Percentiles rank a stretch among this genome's conserved stretches.
Conservation (phyloP, 2,329 filamentous ascomycete genomes). For the Fusarium stilboides region DNA sequence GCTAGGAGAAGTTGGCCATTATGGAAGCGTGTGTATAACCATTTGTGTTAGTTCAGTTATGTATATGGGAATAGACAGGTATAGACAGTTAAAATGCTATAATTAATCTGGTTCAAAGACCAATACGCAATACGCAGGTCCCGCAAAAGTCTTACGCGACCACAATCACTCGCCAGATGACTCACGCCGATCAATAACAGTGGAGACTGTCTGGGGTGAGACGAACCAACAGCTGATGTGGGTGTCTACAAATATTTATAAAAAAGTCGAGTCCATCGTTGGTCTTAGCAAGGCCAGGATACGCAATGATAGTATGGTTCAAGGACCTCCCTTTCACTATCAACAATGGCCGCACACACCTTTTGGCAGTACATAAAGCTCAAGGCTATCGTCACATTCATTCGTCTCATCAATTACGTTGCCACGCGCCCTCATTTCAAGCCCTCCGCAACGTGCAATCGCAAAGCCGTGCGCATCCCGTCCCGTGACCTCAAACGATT, state of each 20-base stretch:
- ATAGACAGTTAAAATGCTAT: not conserved
- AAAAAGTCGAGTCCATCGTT: not conserved
- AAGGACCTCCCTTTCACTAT: too few relatives aligned
- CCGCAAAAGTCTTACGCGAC: too few relatives aligned
- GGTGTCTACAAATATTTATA: not conserved
- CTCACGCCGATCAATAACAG: constrained; percentile 13
- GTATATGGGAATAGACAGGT: not conserved
- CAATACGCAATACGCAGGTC: too few relatives aligned
- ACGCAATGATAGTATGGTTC: too few relatives aligned
- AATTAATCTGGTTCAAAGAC: not conserved
- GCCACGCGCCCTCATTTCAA: constrained; percentile 24
- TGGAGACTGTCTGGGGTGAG: not conserved
- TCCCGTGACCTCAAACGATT: constrained; percentile 48
- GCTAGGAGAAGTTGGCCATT: constrained; percentile 79
- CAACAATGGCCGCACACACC: constrained; percentile 13
- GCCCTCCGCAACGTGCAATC: constrained; percentile 23
- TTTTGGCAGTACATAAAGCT: constrained; percentile 36
- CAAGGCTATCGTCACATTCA: constrained; percentile 28
- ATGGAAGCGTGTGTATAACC: constrained; percentile 83
- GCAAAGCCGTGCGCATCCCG: constrained; percentile 46
- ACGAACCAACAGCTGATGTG: not conserved
- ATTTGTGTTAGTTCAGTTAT: constrained; percentile 69
- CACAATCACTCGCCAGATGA: constrained; percentile 1
- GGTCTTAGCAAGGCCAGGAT: too few relatives aligned
- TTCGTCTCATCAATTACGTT: constrained; percentile 37